A percentile compares a stretch with the other conserved stretches of the same genome.
phyloP scores from a whole-genome alignment of 1,284 basidiomycete species.

The Malassezia brasiliensis region DNA sequence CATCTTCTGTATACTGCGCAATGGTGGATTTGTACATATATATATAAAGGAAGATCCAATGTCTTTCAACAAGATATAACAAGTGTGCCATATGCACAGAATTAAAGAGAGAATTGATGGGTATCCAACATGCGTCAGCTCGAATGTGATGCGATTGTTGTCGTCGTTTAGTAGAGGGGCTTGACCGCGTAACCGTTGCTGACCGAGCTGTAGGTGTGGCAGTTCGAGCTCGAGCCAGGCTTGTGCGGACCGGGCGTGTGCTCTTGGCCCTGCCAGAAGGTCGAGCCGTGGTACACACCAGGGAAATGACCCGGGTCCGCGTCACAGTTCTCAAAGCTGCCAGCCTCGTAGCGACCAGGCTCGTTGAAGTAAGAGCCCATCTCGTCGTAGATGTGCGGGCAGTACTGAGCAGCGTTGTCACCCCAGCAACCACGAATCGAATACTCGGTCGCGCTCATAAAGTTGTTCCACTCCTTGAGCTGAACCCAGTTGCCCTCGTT shows the following conservation, averaged over 20 bases:
- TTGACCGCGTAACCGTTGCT: not conserved
- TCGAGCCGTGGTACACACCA: slow-evolving; percentile 37
- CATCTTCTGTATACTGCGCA: too few relatives aligned
- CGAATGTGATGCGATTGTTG: too few relatives aligned
- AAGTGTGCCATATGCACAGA: too few relatives aligned
- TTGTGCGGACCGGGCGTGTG: slow-evolving; percentile 3
- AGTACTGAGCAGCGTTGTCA: slow-evolving; percentile 30
- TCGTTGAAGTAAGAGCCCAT: slow-evolving; percentile 40
- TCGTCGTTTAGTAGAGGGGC: not conserved
- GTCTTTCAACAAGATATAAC: too few relatives aligned
- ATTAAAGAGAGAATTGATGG: not conserved
- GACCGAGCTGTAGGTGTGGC: slow-evolving; percentile 3
- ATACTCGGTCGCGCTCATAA: slow-evolving; percentile 41
- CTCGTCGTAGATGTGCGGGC: slow-evolving; percentile 45
- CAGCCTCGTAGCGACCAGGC: slow-evolving; percentile 35
- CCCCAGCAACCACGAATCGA: slow-evolving; percentile 45
- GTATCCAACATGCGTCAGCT: not conserved
- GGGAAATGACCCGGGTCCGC: slow-evolving; percentile 34
- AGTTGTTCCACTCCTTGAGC: slow-evolving; percentile 43
- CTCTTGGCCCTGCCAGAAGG: slow-evolving; percentile 32
- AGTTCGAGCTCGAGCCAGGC: slow-evolving; percentile 8
- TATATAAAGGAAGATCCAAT: too few relatives aligned
- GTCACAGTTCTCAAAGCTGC: slow-evolving; percentile 39
- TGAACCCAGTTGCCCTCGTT: slow-evolving; percentile 36
- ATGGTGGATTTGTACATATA: too few relatives aligned